A percentile compares a stretch with the other conserved stretches of the same genome.
Conservation (phyloP, 331 rosid genomes). For the Prunus yedoensis region DNA sequence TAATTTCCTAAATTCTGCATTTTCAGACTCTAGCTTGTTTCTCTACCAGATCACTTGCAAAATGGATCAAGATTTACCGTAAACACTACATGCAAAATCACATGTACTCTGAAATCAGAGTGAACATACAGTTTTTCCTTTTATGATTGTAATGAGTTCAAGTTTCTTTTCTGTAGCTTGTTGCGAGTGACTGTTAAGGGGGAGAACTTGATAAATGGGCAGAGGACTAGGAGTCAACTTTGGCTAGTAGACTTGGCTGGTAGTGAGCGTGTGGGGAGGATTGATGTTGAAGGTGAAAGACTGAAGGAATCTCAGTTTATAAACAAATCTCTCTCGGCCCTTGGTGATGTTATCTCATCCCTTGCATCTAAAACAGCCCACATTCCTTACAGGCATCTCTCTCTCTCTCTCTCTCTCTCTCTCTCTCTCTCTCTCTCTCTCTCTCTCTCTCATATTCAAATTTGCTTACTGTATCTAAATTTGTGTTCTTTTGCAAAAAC, state of each 20-base stretch:
- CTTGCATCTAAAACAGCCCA: conserved; percentile 89
- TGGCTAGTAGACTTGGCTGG: conserved; percentile 99
- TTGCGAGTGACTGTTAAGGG: conserved; percentile 81
- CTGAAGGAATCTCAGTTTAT: conserved; percentile 95
- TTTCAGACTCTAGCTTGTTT: neutral
- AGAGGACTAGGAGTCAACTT: conserved; percentile 81
- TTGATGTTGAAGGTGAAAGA: conserved; percentile 97
- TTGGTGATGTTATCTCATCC: conserved; percentile 93
- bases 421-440: conserved; percentile 16
- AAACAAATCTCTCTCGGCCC: conserved; percentile 94
- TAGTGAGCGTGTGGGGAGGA: conserved; percentile 96
- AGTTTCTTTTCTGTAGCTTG: conserved; percentile 56
- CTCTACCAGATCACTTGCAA: neutral
- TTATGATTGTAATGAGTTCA: conserved; percentile 17
- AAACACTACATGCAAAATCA: neutral
- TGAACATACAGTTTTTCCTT: neutral
- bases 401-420: conserved; percentile 16
- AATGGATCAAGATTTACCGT: neutral
- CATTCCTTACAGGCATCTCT: conserved; percentile 77
- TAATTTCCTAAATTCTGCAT: neutral
- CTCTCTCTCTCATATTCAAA: neutral
- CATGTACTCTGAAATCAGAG: too few relatives aligned
- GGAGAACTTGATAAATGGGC: conserved; percentile 74
- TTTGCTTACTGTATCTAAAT: conserved; percentile 22
- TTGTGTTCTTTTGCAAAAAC: conserved; percentile 20